Percentiles rank a stretch among this genome's conserved stretches.
Evolutionary conservation across 2,329 filamentous ascomycete genomes (phyloP).

Genomic region (Monosporascus ibericus): DNA sequence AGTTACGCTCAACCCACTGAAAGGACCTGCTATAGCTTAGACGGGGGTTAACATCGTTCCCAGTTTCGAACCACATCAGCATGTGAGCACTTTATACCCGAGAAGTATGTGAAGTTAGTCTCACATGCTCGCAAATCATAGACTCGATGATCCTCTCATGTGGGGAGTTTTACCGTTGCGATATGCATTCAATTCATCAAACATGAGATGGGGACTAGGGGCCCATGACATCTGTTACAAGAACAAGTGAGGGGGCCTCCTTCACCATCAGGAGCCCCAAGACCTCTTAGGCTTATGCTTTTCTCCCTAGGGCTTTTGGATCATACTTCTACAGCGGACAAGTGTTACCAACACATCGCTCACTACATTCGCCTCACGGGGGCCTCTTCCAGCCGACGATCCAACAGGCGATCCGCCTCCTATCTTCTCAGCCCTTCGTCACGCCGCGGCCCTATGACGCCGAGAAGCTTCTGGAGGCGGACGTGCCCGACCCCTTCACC

Average conservation of each 20-base stretch:
- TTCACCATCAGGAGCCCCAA: not conserved
- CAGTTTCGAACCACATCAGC: slow-evolving; percentile 83
- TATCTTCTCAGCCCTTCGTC: slow-evolving; percentile 56
- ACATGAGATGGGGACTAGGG: slow-evolving; percentile 81
- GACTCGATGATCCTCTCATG: slow-evolving; percentile 87
- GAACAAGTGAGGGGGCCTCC: slow-evolving; percentile 55
- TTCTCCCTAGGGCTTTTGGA: slow-evolving; percentile 52
- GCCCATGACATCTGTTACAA: slow-evolving; percentile 95
- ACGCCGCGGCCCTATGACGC: slow-evolving; percentile 9
- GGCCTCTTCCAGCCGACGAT: slow-evolving; percentile 89
- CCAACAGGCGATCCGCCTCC: slow-evolving; percentile 74
- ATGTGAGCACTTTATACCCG: slow-evolving; percentile 57
- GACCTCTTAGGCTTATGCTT: slow-evolving; percentile 1
- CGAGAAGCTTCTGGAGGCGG: not conserved
- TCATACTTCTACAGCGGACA: slow-evolving; percentile 87
- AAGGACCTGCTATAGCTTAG: not conserved
- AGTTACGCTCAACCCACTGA: slow-evolving; percentile 17
- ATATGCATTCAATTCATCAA: slow-evolving; percentile 65
- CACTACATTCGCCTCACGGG: slow-evolving; percentile 69
- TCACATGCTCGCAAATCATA: slow-evolving; percentile 32
- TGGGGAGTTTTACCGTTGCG: slow-evolving; percentile 82
- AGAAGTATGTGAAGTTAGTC: slow-evolving; percentile 16
- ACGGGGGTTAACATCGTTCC: slow-evolving; percentile 7
- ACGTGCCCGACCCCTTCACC: slow-evolving; percentile 48
- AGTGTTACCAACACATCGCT: slow-evolving; percentile 81